Percentiles rank a stretch among this genome's conserved stretches.
phyloP scores from a whole-genome alignment of 1,139 yeast species.

The Diutina sp. region DNA sequence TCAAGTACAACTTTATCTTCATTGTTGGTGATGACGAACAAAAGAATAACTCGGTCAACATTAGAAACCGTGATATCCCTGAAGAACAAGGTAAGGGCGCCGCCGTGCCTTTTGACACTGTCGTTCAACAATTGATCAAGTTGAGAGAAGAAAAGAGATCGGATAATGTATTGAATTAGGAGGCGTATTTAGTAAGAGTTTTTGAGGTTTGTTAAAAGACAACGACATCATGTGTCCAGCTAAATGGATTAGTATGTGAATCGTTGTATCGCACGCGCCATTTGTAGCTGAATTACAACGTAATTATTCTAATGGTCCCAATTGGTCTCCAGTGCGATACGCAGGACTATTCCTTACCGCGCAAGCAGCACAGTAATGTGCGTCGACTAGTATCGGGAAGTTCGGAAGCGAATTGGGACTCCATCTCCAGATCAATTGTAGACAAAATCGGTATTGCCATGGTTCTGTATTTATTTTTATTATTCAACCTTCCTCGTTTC shows the following conservation, averaged over 20 bases:
- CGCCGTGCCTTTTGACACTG: conserved; percentile 57
- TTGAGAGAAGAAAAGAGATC: conserved; percentile 58
- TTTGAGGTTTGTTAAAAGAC: neutral
- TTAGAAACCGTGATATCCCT: conserved; percentile 24
- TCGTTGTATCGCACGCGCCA: neutral
- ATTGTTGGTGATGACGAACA: conserved; percentile 89
- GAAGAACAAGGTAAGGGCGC: conserved; percentile 79
- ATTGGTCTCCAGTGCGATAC: neutral
- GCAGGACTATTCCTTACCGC: neutral
- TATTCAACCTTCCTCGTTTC: neutral
- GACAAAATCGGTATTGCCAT: neutral
- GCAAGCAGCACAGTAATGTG: neutral
- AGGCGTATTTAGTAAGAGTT: neutral
- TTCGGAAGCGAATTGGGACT: neutral
- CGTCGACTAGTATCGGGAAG: neutral
- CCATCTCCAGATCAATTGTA: neutral
- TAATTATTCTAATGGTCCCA: neutral
- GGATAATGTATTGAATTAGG: conserved; percentile 40
- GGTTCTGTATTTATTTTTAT: neutral
- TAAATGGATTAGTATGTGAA: no score
- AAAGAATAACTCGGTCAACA: conserved; percentile 8
- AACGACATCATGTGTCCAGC: no score
- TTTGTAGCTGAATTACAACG: neutral
- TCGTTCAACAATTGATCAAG: conserved; percentile 49
- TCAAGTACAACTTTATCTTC: conserved; percentile 86